These are phyloP conservation scores for Novymonas esmeraldas DNA, from an alignment of 208 protist species.

Conservation along the genomic window DNA sequence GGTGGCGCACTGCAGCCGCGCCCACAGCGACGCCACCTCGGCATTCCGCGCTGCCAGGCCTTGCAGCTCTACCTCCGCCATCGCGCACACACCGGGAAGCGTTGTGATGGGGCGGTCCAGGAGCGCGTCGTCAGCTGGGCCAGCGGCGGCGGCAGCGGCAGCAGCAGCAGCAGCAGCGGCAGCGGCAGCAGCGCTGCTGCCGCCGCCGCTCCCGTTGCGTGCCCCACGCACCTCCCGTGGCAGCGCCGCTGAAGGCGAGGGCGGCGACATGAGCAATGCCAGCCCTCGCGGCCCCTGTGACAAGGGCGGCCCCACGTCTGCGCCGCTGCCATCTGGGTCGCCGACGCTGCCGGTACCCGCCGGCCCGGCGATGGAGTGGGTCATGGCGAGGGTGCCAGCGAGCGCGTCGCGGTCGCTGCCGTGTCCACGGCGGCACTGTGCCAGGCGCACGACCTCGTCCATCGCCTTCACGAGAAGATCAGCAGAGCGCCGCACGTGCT, in stretches of 20 bases:
- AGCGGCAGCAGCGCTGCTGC: not conserved
- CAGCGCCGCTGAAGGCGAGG: constrained; percentile 1
- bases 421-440: constrained; percentile 2
- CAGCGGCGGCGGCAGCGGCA: not conserved
- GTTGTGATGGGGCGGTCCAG: constrained; percentile 24
- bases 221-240: not conserved
- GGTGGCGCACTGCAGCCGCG: constrained; percentile 20
- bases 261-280: not conserved
- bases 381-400: constrained; percentile 16
- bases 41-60: constrained; percentile 13
- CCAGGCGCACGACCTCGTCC: constrained; percentile 31
- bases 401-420: constrained; percentile 16
- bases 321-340: constrained; percentile 10
- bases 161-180: not conserved
- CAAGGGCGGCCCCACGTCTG: constrained; percentile 3
- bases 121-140: not conserved
- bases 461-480: constrained; percentile 29
- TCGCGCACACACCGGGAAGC: constrained; percentile 18
- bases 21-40: constrained; percentile 28
- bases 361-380: constrained; percentile 11
- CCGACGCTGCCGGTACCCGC: not conserved
- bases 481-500: constrained; percentile 25
- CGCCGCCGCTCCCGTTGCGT: not conserved
- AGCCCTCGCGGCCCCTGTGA: constrained; percentile 7
- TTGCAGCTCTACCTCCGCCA: constrained; percentile 29